A percentile compares a stretch with the other conserved stretches of the same genome.
These are phyloP conservation scores for Atkinsonella texensis DNA, from an alignment of 2,329 filamentous ascomycete species.

Conservation along the genomic window DNA sequence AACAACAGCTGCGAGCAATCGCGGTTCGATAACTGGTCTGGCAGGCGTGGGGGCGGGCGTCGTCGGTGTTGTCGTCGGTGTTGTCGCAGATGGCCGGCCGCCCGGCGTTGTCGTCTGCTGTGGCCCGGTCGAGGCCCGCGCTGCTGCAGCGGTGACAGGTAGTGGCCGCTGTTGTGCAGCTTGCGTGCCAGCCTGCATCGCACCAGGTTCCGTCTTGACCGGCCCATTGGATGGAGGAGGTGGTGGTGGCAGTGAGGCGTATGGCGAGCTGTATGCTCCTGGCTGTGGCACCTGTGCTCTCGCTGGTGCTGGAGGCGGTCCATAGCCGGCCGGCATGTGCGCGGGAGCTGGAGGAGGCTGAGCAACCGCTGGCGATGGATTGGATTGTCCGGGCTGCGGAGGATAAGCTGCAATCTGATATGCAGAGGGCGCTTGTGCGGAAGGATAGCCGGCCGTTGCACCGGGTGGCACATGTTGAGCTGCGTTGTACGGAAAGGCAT, in stretches of 20 bases:
- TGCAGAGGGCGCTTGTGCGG: conserved; percentile 20
- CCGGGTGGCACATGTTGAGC: conserved; percentile 23
- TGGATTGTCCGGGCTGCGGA: conserved; percentile 16
- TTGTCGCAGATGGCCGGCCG: conserved; percentile 14
- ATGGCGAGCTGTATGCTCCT: conserved; percentile 25
- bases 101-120: conserved; percentile 10
- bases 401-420: conserved; percentile 24
- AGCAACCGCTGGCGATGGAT: conserved; percentile 10
- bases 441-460: conserved; percentile 18
- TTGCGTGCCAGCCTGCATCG: conserved; percentile 6
- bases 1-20: conserved; percentile 29
- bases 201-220: conserved; percentile 20
- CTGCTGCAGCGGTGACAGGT: neutral
- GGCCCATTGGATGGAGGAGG: conserved; percentile 15
- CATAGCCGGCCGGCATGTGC: conserved; percentile 22
- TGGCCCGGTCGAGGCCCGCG: conserved; percentile 3
- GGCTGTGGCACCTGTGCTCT: conserved; percentile 20
- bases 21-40: conserved; percentile 31
- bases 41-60: conserved; percentile 15
- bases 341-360: conserved; percentile 22
- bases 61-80: conserved; percentile 14
- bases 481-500: conserved; percentile 22
- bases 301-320: conserved; percentile 23
- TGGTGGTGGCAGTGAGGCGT: conserved; percentile 23
- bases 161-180: conserved; percentile 10